Percentiles rank a stretch among this genome's conserved stretches.
These are phyloP conservation scores for Catharanthus roseus DNA, from an alignment of 257 asterid species.

Conservation along the genomic window DNA sequence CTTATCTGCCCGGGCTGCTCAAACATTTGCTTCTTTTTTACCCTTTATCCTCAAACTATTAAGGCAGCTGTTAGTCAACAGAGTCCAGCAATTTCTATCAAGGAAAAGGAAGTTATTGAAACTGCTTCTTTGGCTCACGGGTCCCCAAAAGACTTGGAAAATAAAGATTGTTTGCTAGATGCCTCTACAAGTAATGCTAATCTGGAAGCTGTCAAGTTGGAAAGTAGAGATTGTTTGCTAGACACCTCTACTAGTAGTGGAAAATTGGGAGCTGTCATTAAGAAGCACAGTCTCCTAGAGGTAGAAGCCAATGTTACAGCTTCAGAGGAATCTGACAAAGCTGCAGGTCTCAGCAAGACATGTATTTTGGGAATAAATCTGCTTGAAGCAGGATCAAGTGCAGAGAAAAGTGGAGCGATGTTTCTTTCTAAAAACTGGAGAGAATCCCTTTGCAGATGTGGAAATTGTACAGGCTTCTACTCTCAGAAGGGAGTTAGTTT, in stretches of 20 bases:
- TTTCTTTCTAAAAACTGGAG: constrained; percentile 82
- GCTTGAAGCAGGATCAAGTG: constrained; percentile 30
- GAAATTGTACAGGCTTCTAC: constrained; percentile 51
- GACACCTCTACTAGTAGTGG: constrained; percentile 18
- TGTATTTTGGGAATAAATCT: constrained; percentile 49
- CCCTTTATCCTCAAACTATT: constrained; percentile 53
- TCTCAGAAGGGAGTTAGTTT: constrained; percentile 50
- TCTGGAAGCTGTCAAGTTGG: constrained; percentile 11
- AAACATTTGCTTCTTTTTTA: constrained; percentile 51
- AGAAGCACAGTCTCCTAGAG: constrained; percentile 7
- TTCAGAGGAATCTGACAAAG: constrained; percentile 24
- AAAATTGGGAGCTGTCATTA: constrained; percentile 12
- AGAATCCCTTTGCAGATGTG: constrained; percentile 66
- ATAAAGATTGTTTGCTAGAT: constrained; percentile 23
- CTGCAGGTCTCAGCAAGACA: constrained; percentile 41
- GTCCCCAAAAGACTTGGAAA: constrained; percentile 24
- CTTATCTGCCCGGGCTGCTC: constrained; percentile 80
- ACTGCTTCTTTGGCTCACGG: constrained; percentile 24
- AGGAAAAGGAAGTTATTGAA: constrained; percentile 40
- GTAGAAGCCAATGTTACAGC: neutral
- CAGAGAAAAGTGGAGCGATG: constrained; percentile 44
- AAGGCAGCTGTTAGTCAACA: constrained; percentile 25
- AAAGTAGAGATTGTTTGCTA: constrained; percentile 18
- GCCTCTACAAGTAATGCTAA: constrained; percentile 16
- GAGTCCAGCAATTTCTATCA: constrained; percentile 19